These are phyloP conservation scores for Talaromyces sp. DNA, from an alignment of 2,329 filamentous ascomycete species.

Conservation along the genomic window DNA sequence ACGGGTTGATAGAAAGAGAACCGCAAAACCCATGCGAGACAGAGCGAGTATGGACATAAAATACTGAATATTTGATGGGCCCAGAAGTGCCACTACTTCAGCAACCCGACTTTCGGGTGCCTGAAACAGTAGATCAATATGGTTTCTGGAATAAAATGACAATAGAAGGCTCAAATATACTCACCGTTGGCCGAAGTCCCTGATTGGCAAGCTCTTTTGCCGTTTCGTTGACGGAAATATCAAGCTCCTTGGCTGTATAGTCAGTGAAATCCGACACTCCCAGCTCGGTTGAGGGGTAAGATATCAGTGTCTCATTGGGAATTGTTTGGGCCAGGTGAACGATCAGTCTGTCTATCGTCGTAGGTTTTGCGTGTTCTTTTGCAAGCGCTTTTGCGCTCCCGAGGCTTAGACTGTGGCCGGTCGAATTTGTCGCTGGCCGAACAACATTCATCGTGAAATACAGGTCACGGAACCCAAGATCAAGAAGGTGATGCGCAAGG, in stretches of 20 bases:
- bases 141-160: not conserved
- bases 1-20: conserved; percentile 12
- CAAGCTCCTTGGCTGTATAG: conserved; percentile 28
- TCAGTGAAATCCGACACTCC: conserved; percentile 25
- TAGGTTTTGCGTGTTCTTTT: no score
- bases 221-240: conserved; percentile 28
- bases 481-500: no score
- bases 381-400: no score
- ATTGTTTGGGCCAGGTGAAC: conserved; percentile 22
- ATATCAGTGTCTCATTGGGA: conserved; percentile 24
- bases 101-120: not conserved
- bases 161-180: not conserved
- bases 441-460: no score
- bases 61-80: conserved; percentile 3
- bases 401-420: no score
- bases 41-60: conserved; percentile 6
- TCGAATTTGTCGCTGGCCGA: no score
- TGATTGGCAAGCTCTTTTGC: conserved; percentile 21
- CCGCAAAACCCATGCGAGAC: conserved; percentile 2
- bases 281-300: conserved; percentile 24
- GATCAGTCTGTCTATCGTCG: conserved; percentile 26
- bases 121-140: not conserved
- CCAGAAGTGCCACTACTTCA: conserved; percentile 9
- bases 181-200: conserved; percentile 21
- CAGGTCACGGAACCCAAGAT: no score